phyloP scores from a whole-genome alignment of 257 asterid genomes.

The Leptodermis oblonga region DNA sequence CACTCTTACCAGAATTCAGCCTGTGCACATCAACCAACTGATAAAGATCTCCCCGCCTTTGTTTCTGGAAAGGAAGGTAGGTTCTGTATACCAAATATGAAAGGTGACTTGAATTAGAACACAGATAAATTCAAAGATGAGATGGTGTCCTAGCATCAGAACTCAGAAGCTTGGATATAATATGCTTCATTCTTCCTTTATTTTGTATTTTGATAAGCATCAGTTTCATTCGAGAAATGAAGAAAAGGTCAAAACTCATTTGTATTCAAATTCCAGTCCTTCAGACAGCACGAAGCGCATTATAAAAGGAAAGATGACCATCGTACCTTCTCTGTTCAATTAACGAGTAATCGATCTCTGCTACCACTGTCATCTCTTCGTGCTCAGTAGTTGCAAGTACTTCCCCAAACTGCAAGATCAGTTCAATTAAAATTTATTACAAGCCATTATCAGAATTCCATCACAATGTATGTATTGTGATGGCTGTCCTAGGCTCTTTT shows the following conservation, averaged over 20 bases:
- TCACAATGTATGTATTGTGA: not conserved
- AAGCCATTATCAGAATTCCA: not conserved
- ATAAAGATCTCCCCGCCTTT: conserved; percentile 82
- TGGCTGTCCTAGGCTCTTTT: not conserved
- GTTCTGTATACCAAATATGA: conserved; percentile 38
- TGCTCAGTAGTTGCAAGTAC: conserved; percentile 90
- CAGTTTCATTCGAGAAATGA: not conserved
- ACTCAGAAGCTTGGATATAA: not conserved
- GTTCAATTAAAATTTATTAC: conserved; percentile 16
- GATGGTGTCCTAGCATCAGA: not conserved
- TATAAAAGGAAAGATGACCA: conserved; percentile 4
- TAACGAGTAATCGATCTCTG: conserved; percentile 80
- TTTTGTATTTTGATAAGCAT: not conserved
- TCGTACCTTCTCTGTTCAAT: conserved; percentile 74
- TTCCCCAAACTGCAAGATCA: conserved; percentile 78
- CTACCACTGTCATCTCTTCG: conserved; percentile 58
- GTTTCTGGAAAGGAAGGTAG: conserved; percentile 70
- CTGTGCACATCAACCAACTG: conserved; percentile 78
- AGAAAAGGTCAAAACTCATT: not conserved
- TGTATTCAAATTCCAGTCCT: not conserved
- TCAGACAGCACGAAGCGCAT: not conserved
- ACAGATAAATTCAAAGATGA: not conserved
- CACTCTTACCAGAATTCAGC: conserved; percentile 24
- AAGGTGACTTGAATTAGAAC: not conserved
- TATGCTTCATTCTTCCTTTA: not conserved